A percentile compares a stretch with the other conserved stretches of the same genome.
phyloP scores from a whole-genome alignment of 805 yeast species.

The Ogataea parapolymorpha region DNA sequence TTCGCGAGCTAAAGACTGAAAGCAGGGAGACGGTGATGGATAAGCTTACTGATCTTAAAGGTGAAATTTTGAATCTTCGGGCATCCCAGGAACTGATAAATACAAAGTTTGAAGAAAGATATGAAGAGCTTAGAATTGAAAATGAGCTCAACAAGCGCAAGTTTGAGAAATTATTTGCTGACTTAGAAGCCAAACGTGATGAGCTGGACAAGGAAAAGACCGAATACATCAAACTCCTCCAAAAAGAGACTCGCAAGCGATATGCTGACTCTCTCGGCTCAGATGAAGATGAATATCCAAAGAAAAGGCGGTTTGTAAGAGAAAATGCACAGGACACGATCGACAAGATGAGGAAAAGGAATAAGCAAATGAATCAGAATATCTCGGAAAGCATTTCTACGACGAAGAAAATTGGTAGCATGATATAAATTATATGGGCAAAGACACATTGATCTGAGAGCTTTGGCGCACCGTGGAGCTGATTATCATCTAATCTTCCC shows the following conservation, averaged over 20 bases:
- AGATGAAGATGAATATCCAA: constrained; percentile 8
- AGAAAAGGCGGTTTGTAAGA: background rate
- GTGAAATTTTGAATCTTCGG: constrained; percentile 22
- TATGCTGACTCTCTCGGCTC: constrained; percentile 4
- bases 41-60: constrained; percentile 21
- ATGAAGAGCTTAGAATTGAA: constrained; percentile 60
- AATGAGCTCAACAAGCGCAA: constrained; percentile 24
- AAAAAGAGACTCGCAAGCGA: constrained; percentile 16
- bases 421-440: constrained; percentile 1
- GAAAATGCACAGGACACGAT: constrained; percentile 8
- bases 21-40: constrained; percentile 16
- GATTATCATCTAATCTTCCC: constrained; percentile 39
- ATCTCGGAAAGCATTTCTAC: constrained; percentile 15
- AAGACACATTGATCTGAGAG: background rate
- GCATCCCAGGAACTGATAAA: constrained; percentile 45
- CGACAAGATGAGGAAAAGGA: constrained; percentile 14
- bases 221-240: constrained; percentile 22
- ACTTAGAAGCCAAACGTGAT: constrained; percentile 26
- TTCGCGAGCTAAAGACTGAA: constrained; percentile 19
- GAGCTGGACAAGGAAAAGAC: constrained; percentile 28
- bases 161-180: constrained; percentile 24
- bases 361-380: constrained; percentile 12
- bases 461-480: background rate
- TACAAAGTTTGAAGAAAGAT: constrained; percentile 66
- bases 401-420: constrained; percentile 12